Evolutionary conservation across 805 yeast species (phyloP), one percentile per base, ranked within the genome.

Genomic region (Zygosaccharomyces pseudorouxii): DNA sequence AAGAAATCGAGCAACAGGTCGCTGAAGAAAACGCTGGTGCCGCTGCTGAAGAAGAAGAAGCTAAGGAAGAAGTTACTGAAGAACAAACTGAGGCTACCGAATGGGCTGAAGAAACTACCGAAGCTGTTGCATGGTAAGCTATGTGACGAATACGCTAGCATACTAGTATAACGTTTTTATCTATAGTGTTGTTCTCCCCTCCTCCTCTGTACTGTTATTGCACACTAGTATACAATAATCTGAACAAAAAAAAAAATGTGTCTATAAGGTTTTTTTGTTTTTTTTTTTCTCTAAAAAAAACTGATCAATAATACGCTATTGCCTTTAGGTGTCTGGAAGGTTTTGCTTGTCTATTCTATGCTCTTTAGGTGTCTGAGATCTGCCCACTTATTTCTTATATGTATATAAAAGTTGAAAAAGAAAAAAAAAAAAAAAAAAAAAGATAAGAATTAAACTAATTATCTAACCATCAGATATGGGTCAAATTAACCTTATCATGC

Each of bases 1-100:
- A 92, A 82, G 99, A 93, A 80, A 86, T 86, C 76, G 96, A 89
- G 79, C 76, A 75, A 69, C 81, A 77, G 64, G 79, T 75, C 65
- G 80, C 79, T 65, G 86, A 81, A 70, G 84, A 77, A 68, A 78
- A 75, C 61, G 81, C 78, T 67, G 89, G 80, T 73, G 84, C 84
- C 81, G 82, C 82, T 67, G 77, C 75, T 64, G 77, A 73, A 62
- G 79, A 75, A 67, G 80, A 82, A 64, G 81, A 77, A 65, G 88
- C 81, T 68, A 88, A 82, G 78, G 85, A 84, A 78, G 88, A 86
- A 71, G 89, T 84, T 70, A 75, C 81, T 51, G 77, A 82, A 69
- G 89, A 82, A 68, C 80, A 74, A 66, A 71, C 77, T 55, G 79
- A 75, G 63, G 77, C 82, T 67, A 82, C 76, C 61, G 82, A 77